A percentile compares a stretch with the other conserved stretches of the same genome.
phyloP scores from a whole-genome alignment of 768 basidiomycete genomes.

The Suillus subluteus region DNA sequence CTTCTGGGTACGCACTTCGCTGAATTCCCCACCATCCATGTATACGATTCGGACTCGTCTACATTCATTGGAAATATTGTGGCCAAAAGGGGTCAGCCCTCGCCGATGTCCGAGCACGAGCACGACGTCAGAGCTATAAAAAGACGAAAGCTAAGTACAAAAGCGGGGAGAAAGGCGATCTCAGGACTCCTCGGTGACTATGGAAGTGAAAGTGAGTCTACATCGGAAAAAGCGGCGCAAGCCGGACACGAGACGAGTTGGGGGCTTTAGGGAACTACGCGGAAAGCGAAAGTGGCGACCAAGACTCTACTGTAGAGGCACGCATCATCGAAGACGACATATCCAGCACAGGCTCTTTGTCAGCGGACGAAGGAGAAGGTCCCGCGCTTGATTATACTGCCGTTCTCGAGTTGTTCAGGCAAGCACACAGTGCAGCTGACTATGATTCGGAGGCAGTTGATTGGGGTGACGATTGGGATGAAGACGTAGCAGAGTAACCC shows the following conservation, averaged over 20 bases:
- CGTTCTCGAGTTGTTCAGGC: slow-evolving; percentile 29
- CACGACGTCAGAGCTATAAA: slow-evolving; percentile 45
- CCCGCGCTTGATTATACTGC: slow-evolving; percentile 20
- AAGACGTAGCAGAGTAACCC: slow-evolving; percentile 15
- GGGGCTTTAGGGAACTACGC: slow-evolving; percentile 29
- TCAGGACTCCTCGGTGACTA: slow-evolving; percentile 62
- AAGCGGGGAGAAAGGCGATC: slow-evolving; percentile 58
- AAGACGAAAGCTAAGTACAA: slow-evolving; percentile 56
- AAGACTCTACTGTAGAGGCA: slow-evolving; percentile 5
- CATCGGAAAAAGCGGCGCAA: slow-evolving; percentile 24
- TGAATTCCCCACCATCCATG: slow-evolving; percentile 83
- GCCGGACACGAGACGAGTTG: slow-evolving; percentile 18
- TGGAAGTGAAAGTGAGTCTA: slow-evolving; percentile 52
- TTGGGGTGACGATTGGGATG: slow-evolving; percentile 36
- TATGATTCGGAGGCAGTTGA: slow-evolving; percentile 30
- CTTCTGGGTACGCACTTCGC: slow-evolving; percentile 70
- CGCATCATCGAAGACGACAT: slow-evolving; percentile 4
- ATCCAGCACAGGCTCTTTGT: background rate
- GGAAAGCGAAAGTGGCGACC: slow-evolving; percentile 23
- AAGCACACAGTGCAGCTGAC: slow-evolving; percentile 27
- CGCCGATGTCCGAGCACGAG: slow-evolving; percentile 16
- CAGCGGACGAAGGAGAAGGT: slow-evolving; percentile 22
- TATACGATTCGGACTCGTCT: slow-evolving; percentile 60
- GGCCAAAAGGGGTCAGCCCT: slow-evolving; percentile 50
- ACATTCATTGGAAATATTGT: slow-evolving; percentile 64